Conservation (phyloP, 176 grass and related monocot species). For the Dendrocalamus sinicus region DNA sequence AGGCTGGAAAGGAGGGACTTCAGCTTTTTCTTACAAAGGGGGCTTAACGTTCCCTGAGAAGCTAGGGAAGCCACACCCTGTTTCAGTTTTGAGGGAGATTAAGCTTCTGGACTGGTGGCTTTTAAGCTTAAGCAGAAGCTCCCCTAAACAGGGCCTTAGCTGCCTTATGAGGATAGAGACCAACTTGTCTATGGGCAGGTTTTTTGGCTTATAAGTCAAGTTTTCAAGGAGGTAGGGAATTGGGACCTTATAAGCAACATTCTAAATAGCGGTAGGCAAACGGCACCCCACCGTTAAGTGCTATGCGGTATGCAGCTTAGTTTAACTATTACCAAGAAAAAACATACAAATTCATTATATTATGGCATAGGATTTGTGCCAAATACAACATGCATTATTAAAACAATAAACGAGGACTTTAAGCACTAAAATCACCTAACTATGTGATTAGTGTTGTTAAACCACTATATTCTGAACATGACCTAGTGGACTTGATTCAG, state of each 20-base stretch:
- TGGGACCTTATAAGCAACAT: background rate
- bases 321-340: background rate
- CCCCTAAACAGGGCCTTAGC: background rate
- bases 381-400: background rate
- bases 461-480: background rate
- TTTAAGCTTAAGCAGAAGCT: slow-evolving; percentile 7
- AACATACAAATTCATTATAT: background rate
- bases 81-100: background rate
- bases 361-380: background rate
- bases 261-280: background rate
- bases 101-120: background rate
- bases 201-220: background rate
- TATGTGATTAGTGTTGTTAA: background rate
- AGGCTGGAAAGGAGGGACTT: background rate
- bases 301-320: background rate
- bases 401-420: background rate
- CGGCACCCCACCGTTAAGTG: background rate
- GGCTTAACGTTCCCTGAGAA: background rate
- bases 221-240: background rate
- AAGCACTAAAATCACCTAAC: background rate
- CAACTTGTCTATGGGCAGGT: background rate
- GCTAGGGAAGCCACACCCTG: background rate
- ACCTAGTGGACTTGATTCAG: background rate
- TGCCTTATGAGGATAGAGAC: background rate
- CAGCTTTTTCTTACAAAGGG: background rate